These are phyloP conservation scores for Pleurotus eryngii DNA, from an alignment of 768 basidiomycete genomes.

Conservation along the genomic window DNA sequence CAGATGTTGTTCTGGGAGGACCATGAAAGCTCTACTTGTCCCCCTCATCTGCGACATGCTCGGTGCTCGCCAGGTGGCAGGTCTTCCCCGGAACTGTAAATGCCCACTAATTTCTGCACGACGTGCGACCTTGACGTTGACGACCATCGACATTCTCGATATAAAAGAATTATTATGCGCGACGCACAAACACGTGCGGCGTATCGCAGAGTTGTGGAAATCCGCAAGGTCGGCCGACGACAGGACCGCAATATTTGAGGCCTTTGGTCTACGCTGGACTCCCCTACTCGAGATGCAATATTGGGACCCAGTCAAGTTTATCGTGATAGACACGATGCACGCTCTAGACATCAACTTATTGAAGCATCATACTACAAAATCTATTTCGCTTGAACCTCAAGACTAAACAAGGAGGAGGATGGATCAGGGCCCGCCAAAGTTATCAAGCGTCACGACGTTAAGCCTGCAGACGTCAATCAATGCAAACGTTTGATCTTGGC, in stretches of 20 bases:
- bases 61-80: neutral
- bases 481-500: neutral
- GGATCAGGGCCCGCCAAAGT: neutral
- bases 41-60: conserved; percentile 1
- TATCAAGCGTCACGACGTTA: neutral
- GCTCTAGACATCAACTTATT: conserved; percentile 27
- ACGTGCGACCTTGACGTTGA: conserved; percentile 13
- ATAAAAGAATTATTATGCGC: conserved; percentile 9
- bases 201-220: conserved; percentile 14
- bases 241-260: conserved; percentile 11
- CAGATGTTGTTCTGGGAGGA: no score
- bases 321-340: conserved; percentile 36
- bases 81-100: neutral
- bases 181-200: conserved; percentile 10
- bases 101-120: conserved; percentile 21
- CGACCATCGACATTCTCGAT: conserved; percentile 16
- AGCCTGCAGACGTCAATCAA: neutral
- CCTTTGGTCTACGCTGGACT: conserved; percentile 24
- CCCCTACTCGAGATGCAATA: conserved; percentile 29
- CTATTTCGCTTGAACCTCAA: conserved; percentile 9
- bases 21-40: neutral
- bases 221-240: conserved; percentile 11
- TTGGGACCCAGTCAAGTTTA: conserved; percentile 25
- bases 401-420: neutral
- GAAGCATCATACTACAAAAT: conserved; percentile 20